Percentiles rank a stretch among this genome's conserved stretches.
Conservation (phyloP, 1,139 yeast genomes). For the Yamadazyma sp. region DNA sequence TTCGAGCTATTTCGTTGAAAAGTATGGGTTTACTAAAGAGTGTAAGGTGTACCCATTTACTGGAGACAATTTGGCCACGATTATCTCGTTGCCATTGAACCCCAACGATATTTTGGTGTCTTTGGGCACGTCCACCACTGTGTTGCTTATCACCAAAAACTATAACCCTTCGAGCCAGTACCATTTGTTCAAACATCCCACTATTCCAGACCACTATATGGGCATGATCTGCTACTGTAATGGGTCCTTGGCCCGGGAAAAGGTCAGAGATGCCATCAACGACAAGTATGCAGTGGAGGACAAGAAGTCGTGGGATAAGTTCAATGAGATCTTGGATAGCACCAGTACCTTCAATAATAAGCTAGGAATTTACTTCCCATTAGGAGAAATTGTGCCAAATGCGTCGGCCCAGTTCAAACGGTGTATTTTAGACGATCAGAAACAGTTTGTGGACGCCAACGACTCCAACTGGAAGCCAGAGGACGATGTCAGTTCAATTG, state of each 20-base stretch:
- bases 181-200: constrained; percentile 85
- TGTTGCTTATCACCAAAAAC: constrained; percentile 72
- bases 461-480: constrained; percentile 42
- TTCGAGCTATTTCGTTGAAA: constrained; percentile 57
- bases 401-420: constrained; percentile 60
- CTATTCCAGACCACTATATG: constrained; percentile 75
- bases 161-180: constrained; percentile 80
- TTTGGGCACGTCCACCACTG: constrained; percentile 89
- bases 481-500: constrained; percentile 73
- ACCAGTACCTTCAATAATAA: constrained; percentile 38
- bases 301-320: constrained; percentile 58
- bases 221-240: constrained; percentile 95
- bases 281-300: constrained; percentile 33
- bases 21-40: constrained; percentile 56
- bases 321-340: constrained; percentile 54
- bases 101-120: constrained; percentile 79
- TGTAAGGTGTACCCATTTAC: constrained; percentile 72
- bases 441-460: constrained; percentile 9
- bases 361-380: constrained; percentile 81
- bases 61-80: constrained; percentile 90
- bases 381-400: constrained; percentile 88
- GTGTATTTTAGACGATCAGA: constrained; percentile 32
- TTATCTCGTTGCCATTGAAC: constrained; percentile 74
- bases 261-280: constrained; percentile 65
- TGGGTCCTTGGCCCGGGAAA: constrained; percentile 85